These are phyloP conservation scores for Solanum habrochaites DNA, from an alignment of 257 asterid species.

Conservation along the genomic window DNA sequence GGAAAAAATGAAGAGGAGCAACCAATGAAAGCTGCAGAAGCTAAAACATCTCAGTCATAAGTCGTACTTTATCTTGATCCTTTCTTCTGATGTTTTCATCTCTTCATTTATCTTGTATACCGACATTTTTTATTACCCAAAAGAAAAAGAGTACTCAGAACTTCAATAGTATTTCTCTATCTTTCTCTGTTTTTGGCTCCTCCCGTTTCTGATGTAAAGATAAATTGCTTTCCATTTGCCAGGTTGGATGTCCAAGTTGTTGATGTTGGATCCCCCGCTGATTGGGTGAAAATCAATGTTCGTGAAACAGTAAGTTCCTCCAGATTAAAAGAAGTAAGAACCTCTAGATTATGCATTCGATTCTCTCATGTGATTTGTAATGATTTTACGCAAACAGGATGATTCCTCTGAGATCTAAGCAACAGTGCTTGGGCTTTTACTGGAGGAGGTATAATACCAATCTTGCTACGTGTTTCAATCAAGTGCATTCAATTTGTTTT, in stretches of 20 bases:
- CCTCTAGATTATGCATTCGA: neutral
- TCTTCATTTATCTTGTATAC: fast-evolving
- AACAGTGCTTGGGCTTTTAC: conserved; percentile 71
- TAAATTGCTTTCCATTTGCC: neutral
- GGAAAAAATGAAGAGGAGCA: no score
- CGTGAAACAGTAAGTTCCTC: conserved; percentile 60
- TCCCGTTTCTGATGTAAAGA: neutral
- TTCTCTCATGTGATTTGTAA: neutral
- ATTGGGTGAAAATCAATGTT: conserved; percentile 83
- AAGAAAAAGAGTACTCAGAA: neutral
- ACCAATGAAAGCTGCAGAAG: no score
- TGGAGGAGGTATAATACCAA: conserved; percentile 54
- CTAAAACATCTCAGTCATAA: no score
- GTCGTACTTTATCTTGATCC: no score
- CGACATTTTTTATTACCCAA: neutral
- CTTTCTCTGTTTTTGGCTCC: neutral
- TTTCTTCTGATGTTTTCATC: no score
- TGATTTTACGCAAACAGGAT: conserved; percentile 22
- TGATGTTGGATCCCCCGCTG: conserved; percentile 90
- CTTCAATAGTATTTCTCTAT: neutral
- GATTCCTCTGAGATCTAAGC: conserved; percentile 70
- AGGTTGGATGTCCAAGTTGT: conserved; percentile 56
- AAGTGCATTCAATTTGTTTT: neutral
- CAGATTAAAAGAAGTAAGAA: neutral
- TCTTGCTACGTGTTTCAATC: neutral